Evolutionary conservation across 2,329 filamentous ascomycete genomes (phyloP), one percentile per base, ranked within the genome.

Genomic region (Ophiostoma piceae): DNA sequence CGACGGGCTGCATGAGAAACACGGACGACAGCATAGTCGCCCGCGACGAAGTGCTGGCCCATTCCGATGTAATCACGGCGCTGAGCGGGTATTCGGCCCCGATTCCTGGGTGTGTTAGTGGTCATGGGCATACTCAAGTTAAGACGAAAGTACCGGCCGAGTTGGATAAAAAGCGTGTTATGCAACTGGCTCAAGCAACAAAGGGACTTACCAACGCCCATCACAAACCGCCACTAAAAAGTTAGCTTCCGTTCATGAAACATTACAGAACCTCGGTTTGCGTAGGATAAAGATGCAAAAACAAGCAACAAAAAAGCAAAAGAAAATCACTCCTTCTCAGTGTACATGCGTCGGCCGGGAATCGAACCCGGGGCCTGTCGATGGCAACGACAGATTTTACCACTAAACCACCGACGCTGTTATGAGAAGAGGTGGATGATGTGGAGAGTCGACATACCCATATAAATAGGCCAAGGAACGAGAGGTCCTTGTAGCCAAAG

Each of bases 1-100:
- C 88, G 9, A 90, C 79, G 0, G 88, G 87, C 73, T 91, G 88
- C 85, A 89, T 90, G 74, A 89, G 82, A 76, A 91, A 90, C 41
- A 91, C 87, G 3, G 84, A 84, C 6, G 88, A 86, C 73, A 91
- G 80, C 88, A 90, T 90, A 26, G 83, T 85, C n/a, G 85, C 85
- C 67, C 88, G 81, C n/a, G 87, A 87, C 66, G 84, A 84, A 0
- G 87, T 90, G 68, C 83, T 85, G 5, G 84, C 80, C 80, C 84
- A 90, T 81, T 91, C 89, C 0, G 88, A 85, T 0, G 87, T 89
- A 43, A 91, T 91, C 9, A 90, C 85, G 0, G 88, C 88, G 64
- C 83, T 86, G 2, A 91, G 79, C 0, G 89, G 88, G 75, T 90
- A 90, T 77, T 90, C 88, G 19, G 85, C 88, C n/a, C 87, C 87